Evolutionary conservation across 495 filamentous ascomycete species (phyloP).

Genomic region (Penicillium robsamsonii): DNA sequence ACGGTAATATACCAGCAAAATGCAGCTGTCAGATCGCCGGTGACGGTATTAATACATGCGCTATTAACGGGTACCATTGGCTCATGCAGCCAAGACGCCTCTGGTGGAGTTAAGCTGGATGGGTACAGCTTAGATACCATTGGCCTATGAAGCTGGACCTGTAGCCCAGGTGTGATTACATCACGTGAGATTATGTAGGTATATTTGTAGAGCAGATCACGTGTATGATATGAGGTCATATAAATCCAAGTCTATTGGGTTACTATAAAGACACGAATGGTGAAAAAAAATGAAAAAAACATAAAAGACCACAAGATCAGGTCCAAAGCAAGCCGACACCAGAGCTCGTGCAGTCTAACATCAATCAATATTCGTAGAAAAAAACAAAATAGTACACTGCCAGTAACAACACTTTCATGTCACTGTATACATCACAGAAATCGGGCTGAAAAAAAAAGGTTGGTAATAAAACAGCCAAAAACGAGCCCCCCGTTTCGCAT

Average conservation of each 20-base stretch:
- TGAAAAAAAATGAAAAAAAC: conserved; percentile 16
- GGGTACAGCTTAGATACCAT: neutral
- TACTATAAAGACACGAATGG: conserved; percentile 29
- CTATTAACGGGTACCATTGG: conserved; percentile 5
- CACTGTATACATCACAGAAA: conserved; percentile 22
- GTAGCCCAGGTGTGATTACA: neutral
- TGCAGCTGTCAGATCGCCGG: conserved; percentile 13
- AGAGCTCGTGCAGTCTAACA: conserved; percentile 33
- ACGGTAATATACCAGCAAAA: conserved; percentile 19
- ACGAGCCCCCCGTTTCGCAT: conserved; percentile 11
- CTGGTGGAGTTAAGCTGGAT: conserved; percentile 12
- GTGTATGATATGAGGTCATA: neutral
- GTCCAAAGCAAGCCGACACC: conserved; percentile 30
- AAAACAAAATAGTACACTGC: conserved; percentile 19
- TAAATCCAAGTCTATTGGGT: conserved; percentile 28
- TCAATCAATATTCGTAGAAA: conserved; percentile 29
- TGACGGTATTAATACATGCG: conserved; percentile 16
- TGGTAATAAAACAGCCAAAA: conserved; percentile 5
- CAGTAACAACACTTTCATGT: conserved; percentile 21
- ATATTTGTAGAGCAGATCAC: neutral
- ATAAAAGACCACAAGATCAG: conserved; percentile 15
- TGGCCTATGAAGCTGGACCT: conserved; percentile 1
- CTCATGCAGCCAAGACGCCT: conserved; percentile 4
- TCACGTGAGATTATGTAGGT: neutral
- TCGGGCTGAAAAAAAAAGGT: conserved; percentile 15